Evolutionary conservation across 176 grass and related monocot species (phyloP).

Genomic region (Tillandsia leiboldiana): DNA sequence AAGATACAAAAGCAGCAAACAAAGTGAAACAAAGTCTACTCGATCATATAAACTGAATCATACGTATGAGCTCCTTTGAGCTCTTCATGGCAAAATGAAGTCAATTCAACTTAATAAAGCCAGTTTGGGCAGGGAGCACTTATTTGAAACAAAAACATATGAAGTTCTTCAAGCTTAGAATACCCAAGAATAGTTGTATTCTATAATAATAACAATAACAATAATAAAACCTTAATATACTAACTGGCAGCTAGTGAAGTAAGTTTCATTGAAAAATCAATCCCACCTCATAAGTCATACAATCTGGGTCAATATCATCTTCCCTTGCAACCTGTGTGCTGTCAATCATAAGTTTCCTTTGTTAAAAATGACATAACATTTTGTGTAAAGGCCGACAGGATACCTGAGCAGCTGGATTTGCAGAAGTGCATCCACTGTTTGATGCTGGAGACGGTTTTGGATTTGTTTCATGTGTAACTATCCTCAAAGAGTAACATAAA

Average conservation of each 20-base stretch:
- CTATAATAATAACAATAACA: no score
- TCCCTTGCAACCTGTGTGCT: constrained; percentile 34
- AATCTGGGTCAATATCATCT: constrained; percentile 64
- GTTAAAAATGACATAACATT: neutral
- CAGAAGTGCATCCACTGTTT: constrained; percentile 12
- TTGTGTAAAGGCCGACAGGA: neutral
- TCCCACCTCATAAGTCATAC: constrained; percentile 87
- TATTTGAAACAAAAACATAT: constrained; percentile 9
- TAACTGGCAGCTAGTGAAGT: neutral
- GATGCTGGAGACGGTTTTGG: constrained; percentile 18
- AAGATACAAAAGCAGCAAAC: neutral
- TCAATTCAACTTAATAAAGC: neutral
- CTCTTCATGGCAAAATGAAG: neutral
- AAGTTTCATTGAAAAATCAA: neutral
- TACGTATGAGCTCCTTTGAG: neutral
- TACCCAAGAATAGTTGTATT: no score
- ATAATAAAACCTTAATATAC: no score
- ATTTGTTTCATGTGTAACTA: constrained; percentile 40
- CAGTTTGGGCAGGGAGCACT: constrained; percentile 2
- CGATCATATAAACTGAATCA: neutral
- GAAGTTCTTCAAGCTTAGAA: no score
- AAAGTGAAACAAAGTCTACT: neutral
- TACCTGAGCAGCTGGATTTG: constrained; percentile 42
- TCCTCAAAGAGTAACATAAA: constrained; percentile 9
- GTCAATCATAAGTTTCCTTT: neutral